Evolutionary conservation across 495 filamentous ascomycete species (phyloP), one percentile per base, ranked within the genome.

Genomic region (Penicillium atrosanguineum): DNA sequence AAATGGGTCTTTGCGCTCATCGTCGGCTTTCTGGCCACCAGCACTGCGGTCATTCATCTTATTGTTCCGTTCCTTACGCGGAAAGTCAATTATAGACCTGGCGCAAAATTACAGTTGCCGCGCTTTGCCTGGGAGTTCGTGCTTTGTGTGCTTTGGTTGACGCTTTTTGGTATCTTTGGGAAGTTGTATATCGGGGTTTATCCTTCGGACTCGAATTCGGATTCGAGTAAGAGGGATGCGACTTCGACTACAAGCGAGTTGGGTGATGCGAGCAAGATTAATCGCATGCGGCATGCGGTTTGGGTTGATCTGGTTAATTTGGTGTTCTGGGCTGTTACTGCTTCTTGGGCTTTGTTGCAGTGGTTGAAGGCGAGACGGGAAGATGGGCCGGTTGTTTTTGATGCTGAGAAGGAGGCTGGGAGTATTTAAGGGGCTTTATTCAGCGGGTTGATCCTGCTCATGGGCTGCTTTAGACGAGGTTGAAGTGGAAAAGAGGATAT

Each of bases 211-310:
- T 18, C 52, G 16, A 28, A 14, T 26, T 40, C 39, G 28, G 55
- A 42, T 6, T 55, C 21, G 73, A 45, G 40, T 28, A 89, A 65
- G 74, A 84, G 52, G 81, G 81, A 26, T 75, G 28, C 40, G 20
- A 26, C 31, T 50, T 41, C 42, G 0, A 55, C 87, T 64, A 56
- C 51, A 6, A 41, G 40, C 9, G 44, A 7, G 5, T 31, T 63
- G 25, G 61, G 59, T 19, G 61, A 67, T 65, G 56, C 51, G 19
- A 18, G 47, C 29, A 69, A 68, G 60, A 78, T 90, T 45, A 72
- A 76, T 58, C 78, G 88, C 28, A 94, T 95, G 90, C 87, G 90
- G 69, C 83, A 86, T 68, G 89, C 90, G 25, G 88, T 91, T 26
- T 96, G 90, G 89, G 71, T 95, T 20, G 89, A 92, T 69, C 71